Evolutionary conservation across 441 rosid species (phyloP).

Genomic region (Metrosideros polymorpha): DNA sequence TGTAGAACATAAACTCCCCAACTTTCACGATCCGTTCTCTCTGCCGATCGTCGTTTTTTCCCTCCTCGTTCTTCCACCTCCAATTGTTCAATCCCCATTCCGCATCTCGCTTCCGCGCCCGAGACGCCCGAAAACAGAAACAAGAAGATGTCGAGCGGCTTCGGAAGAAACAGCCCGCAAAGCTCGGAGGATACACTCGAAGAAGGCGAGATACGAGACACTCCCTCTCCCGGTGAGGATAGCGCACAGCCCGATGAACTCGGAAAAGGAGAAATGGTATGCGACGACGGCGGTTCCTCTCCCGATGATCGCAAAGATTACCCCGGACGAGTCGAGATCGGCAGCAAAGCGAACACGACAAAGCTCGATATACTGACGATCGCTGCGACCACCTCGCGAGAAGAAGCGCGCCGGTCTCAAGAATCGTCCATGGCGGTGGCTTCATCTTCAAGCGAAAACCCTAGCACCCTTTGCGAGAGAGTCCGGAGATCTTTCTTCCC

Average conservation of each 20-base stretch:
- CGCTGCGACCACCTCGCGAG: not conserved
- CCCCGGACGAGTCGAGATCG: not conserved
- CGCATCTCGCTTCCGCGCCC: not conserved
- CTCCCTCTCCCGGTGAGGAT: not conserved
- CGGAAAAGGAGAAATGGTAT: not conserved
- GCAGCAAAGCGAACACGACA: not conserved
- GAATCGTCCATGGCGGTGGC: not conserved
- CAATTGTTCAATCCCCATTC: not conserved
- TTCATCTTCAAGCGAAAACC: not conserved
- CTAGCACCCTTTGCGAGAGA: not conserved
- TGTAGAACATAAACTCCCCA: not conserved
- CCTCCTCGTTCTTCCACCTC: not conserved
- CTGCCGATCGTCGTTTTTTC: no score
- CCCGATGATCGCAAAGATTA: fast-evolving
- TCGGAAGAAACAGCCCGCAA: not conserved
- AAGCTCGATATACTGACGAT: not conserved
- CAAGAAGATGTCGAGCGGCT: not conserved
- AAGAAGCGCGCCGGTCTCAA: not conserved
- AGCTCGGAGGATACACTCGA: not conserved
- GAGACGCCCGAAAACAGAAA: not conserved
- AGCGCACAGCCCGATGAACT: not conserved
- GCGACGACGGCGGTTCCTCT: not conserved
- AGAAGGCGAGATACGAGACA: not conserved
- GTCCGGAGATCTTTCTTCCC: not conserved
- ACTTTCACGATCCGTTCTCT: not conserved